Evolutionary conservation across 1,284 basidiomycete species (phyloP).

Genomic region (Entoloma clypeatum): DNA sequence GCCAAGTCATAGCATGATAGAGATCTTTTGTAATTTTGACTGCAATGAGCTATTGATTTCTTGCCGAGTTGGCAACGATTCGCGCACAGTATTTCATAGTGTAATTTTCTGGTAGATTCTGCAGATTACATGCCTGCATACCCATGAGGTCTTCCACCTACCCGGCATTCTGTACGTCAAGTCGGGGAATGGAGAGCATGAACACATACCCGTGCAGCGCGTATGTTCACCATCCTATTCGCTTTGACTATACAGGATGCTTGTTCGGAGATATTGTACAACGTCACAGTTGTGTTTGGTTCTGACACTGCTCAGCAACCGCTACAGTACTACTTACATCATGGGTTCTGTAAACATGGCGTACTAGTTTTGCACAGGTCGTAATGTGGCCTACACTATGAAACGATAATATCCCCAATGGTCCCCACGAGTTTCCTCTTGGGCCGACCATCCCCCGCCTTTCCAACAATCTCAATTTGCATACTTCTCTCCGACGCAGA

Average conservation of each 20-base stretch:
- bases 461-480: slow-evolving; percentile 40
- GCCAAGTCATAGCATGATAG: slow-evolving; percentile 96
- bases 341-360: no score
- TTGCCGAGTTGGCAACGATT: neutral
- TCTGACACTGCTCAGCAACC: no score
- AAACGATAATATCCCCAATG: slow-evolving; percentile 47
- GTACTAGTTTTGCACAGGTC: slow-evolving; percentile 2
- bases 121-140: slow-evolving; percentile 92
- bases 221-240: slow-evolving; percentile 49
- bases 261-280: neutral
- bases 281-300: slow-evolving; percentile 6
- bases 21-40: slow-evolving; percentile 56
- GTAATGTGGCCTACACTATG: slow-evolving; percentile 21
- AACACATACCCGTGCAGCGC: slow-evolving; percentile 50
- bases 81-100: slow-evolving; percentile 85
- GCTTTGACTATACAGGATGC: neutral
- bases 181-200: neutral
- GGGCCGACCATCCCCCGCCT: slow-evolving; percentile 41
- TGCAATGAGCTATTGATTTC: neutral
- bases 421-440: slow-evolving; percentile 46
- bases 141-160: slow-evolving; percentile 57
- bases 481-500: slow-evolving; percentile 36
- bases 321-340: no score
- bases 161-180: neutral
- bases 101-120: slow-evolving; percentile 93